Percentiles rank a stretch among this genome's conserved stretches.
Conservation (phyloP, 805 yeast species). For the Lipomyces orientalis region DNA sequence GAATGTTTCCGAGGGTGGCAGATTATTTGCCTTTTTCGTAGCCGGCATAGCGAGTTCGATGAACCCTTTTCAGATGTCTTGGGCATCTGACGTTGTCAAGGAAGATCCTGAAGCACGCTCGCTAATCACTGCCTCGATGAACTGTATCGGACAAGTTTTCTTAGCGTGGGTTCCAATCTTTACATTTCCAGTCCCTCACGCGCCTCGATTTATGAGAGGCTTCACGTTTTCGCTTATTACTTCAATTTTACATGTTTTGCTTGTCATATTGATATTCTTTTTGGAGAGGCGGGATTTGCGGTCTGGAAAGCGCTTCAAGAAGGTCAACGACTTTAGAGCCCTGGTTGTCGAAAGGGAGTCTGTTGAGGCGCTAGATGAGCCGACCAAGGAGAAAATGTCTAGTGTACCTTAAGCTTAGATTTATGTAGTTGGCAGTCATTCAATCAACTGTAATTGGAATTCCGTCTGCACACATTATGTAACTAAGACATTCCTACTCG, state of each 20-base stretch:
- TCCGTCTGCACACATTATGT: too few relatives aligned
- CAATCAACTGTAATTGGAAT: too few relatives aligned
- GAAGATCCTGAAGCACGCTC: slow-evolving; percentile 44
- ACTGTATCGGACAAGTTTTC: slow-evolving; percentile 46
- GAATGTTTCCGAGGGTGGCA: slow-evolving; percentile 33
- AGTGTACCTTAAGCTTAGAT: too few relatives aligned
- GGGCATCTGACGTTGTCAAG: slow-evolving; percentile 41
- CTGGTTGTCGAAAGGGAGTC: too few relatives aligned
- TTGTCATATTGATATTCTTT: slow-evolving; percentile 12
- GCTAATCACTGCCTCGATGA: slow-evolving; percentile 45
- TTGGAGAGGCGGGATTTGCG: slow-evolving; percentile 23
- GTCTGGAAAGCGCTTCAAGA: slow-evolving; percentile 9
- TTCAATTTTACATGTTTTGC: slow-evolving; percentile 12
- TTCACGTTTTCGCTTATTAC: slow-evolving; percentile 23
- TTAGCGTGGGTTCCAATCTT: slow-evolving; percentile 50
- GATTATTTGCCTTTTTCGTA: slow-evolving; percentile 23
- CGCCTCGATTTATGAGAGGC: slow-evolving; percentile 40
- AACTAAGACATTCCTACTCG: too few relatives aligned
- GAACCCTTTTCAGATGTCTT: slow-evolving; percentile 37
- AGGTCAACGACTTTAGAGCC: background rate
- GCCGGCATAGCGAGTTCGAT: slow-evolving; percentile 19
- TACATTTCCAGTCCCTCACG: slow-evolving; percentile 46
- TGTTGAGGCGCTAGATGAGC: too few relatives aligned
- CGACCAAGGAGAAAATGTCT: too few relatives aligned
- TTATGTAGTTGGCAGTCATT: too few relatives aligned